Base-by-base conservation (phyloP, 179 eudicot species). In the Beta corolliflora region DNA sequence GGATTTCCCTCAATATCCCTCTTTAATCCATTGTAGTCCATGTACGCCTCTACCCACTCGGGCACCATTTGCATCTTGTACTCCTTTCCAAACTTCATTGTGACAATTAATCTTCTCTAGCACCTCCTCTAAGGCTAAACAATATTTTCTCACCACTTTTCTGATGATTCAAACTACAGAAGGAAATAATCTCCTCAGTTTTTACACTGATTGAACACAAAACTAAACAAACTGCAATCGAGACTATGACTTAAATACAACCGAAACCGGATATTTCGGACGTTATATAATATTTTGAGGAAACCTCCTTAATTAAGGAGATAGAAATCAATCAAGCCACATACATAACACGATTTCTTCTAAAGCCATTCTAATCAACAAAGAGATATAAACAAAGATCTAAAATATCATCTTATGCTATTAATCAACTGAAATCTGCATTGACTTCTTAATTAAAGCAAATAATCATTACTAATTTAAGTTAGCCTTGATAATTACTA, bases 81-180 rank as follows among this genome's bases (percentile, higher is more conserved):
- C 14, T 91, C 91, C 80, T 92, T 91, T 21, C 97, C 96, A 72
- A 92, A 93, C 90, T 93, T 93, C 97, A 93, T 93, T 61, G 81
- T 88, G 16, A 13, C 72, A 10, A 78, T 67, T 54, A 36, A 58
- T 78, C 56, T 77, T 41, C 68, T 7, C 59, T 13, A 31, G 58
- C 73, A 70, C 58, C 44, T n/a, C 83, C 58, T 60, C 15, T 12
- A 61, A 55, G 0, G 14, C 73, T 52, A 55, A 48, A 53, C 11
- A 36, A 5, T 8, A 53, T 29, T 19, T 1, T 53, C 53, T 63
- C 25, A 54, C 55, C 67, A 2, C 21, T 29, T 44, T 54, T 78
- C 68, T n/a, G 46, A 52, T 50, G n/a, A 64, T 64, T 44, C 77
- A 53, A 55, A 64, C 58, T n/a, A 70, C 80, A 23, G 41, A 13